Conservation (phyloP, 2,329 filamentous ascomycete genomes). For the Sclerotinia nivalis region DNA sequence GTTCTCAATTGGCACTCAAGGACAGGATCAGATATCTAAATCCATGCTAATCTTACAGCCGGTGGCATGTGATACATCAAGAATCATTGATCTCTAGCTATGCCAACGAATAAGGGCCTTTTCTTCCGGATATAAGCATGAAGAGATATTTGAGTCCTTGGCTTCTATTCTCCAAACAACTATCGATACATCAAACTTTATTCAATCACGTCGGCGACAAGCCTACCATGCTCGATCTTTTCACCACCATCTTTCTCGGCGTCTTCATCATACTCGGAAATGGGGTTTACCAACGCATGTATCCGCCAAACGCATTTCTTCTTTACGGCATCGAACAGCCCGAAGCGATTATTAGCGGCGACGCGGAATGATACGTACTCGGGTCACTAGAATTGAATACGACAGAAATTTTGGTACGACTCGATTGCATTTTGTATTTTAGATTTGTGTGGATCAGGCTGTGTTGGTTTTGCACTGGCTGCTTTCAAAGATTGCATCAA, state of each 20-base stretch:
- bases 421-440: background rate
- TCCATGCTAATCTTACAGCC: background rate
- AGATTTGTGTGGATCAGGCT: background rate
- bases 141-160: background rate
- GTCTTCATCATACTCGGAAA: constrained; percentile 10
- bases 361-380: background rate
- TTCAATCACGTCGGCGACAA: background rate
- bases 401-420: background rate
- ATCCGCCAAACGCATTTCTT: background rate
- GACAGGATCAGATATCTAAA: background rate
- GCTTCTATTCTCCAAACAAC: background rate
- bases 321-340: background rate
- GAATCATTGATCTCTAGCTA: background rate
- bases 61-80: background rate
- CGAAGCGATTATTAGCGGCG: background rate
- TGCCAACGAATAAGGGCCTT: background rate
- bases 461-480: constrained; percentile 8
- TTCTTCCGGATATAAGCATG: background rate
- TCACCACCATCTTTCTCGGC: constrained; percentile 16
- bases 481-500: constrained; percentile 6
- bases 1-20: background rate
- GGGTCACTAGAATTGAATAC: background rate
- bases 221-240: constrained; percentile 17
- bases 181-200: background rate
- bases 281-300: background rate